Percentiles rank a stretch among this genome's conserved stretches.
These are phyloP conservation scores for Claviceps pusilla DNA, from an alignment of 2,329 filamentous ascomycete species.

Conservation along the genomic window DNA sequence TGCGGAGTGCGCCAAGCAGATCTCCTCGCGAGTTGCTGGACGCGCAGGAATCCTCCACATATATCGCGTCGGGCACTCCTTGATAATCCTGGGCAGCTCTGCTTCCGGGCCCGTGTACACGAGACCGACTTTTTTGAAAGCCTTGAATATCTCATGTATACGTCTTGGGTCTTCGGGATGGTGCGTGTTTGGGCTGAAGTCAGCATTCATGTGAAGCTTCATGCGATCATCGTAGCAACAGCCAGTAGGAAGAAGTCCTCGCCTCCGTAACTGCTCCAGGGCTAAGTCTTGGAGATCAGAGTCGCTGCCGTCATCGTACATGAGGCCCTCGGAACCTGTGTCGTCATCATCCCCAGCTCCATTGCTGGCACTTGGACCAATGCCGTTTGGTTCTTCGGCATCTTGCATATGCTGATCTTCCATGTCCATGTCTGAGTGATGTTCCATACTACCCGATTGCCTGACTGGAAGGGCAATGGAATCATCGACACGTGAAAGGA, in stretches of 20 bases:
- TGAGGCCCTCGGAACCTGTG: slow-evolving; percentile 19
- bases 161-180: slow-evolving; percentile 90
- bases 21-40: slow-evolving; percentile 63
- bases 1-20: slow-evolving; percentile 63
- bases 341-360: slow-evolving; percentile 16
- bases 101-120: slow-evolving; percentile 48
- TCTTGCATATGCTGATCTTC: slow-evolving; percentile 31
- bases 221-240: slow-evolving; percentile 88
- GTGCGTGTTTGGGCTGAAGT: slow-evolving; percentile 56
- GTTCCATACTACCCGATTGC: slow-evolving; percentile 5
- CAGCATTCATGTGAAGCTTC: slow-evolving; percentile 84
- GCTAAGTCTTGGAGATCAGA: slow-evolving; percentile 23
- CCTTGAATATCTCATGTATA: slow-evolving; percentile 85
- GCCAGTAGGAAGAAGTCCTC: slow-evolving; percentile 50
- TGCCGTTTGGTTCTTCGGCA: slow-evolving; percentile 17
- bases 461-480: neutral
- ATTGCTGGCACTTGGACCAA: slow-evolving; percentile 8
- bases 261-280: slow-evolving; percentile 24
- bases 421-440: slow-evolving; percentile 22
- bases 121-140: slow-evolving; percentile 67
- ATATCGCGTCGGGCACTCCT: slow-evolving; percentile 40
- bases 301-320: slow-evolving; percentile 20
- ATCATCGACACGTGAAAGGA: neutral
- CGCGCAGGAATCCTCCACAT: slow-evolving; percentile 69
- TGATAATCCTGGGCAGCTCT: slow-evolving; percentile 36